phyloP scores from a whole-genome alignment of 106 monocot genomes.

The Dendrobium officinale region DNA sequence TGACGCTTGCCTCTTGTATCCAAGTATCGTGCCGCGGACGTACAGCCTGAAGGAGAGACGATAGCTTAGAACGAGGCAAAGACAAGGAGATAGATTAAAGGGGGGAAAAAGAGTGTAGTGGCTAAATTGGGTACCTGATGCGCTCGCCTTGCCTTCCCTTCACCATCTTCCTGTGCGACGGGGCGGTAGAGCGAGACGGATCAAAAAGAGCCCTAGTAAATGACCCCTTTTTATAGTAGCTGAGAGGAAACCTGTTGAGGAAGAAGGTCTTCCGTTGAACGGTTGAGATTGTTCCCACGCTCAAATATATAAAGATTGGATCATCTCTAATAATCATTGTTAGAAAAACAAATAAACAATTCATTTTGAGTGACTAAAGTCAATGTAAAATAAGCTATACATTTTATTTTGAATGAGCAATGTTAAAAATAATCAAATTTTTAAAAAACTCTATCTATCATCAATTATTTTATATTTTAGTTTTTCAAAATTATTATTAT shows the following conservation, averaged over 20 bases:
- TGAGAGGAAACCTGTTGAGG: neutral
- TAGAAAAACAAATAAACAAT: too few relatives aligned
- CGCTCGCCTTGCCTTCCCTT: conserved; percentile 52
- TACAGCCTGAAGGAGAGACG: conserved; percentile 31
- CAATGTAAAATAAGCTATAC: too few relatives aligned
- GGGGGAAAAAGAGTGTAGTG: too few relatives aligned
- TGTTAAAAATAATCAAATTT: too few relatives aligned
- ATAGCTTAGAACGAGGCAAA: neutral
- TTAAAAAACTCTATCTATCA: too few relatives aligned
- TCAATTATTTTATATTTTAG: too few relatives aligned
- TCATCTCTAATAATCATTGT: too few relatives aligned
- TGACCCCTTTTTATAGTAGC: neutral
- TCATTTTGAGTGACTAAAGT: too few relatives aligned
- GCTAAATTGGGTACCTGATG: conserved; percentile 22
- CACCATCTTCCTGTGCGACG: conserved; percentile 24
- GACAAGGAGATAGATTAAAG: neutral
- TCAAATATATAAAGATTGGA: neutral
- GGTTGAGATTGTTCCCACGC: neutral
- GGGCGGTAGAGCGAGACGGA: neutral
- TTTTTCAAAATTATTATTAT: too few relatives aligned
- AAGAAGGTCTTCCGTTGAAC: neutral
- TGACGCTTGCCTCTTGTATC: conserved; percentile 61
- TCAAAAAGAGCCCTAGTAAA: neutral
- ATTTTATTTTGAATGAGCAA: neutral
- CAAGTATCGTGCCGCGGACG: conserved; percentile 72